A percentile compares a stretch with the other conserved stretches of the same genome.
Conservation (phyloP, 192 early-diverging fungal genomes). For the Endogone sp. region DNA sequence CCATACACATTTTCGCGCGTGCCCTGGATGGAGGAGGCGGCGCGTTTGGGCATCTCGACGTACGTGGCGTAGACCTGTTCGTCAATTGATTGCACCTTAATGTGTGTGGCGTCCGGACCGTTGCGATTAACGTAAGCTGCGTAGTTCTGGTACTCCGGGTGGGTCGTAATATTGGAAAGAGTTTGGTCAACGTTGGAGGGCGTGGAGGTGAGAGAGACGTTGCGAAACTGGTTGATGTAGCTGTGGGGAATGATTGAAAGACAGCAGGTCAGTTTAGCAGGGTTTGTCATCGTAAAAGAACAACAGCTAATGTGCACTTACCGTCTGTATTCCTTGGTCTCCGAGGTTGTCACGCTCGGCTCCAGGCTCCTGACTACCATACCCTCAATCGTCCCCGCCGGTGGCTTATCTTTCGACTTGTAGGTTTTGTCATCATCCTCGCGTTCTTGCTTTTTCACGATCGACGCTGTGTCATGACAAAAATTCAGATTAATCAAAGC, state of each 20-base stretch:
- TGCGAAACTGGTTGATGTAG: constrained; percentile 38
- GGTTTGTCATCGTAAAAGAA: not conserved
- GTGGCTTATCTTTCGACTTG: constrained; percentile 35
- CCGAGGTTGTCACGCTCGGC: constrained; percentile 42
- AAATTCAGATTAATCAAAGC: not conserved
- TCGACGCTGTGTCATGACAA: too few relatives aligned
- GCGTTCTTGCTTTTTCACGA: constrained; percentile 18
- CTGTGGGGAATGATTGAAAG: constrained; percentile 10
- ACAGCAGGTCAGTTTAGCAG: not conserved
- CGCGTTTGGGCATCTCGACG: constrained; percentile 31
- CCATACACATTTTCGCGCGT: not conserved
- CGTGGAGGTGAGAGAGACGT: constrained; percentile 26
- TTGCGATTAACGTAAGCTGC: constrained; percentile 25
- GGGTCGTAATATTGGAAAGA: constrained; percentile 6
- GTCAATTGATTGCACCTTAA: constrained; percentile 26
- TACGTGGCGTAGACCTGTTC: constrained; percentile 31
- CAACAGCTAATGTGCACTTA: too few relatives aligned
- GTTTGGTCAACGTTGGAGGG: constrained; percentile 18
- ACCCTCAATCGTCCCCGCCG: constrained; percentile 41
- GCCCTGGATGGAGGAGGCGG: constrained; percentile 13
- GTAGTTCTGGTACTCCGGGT: constrained; percentile 38
- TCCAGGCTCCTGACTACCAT: constrained; percentile 43
- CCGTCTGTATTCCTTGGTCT: constrained; percentile 56
- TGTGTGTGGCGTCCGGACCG: constrained; percentile 15
- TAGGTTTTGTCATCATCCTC: constrained; percentile 30